Evolutionary conservation across 768 basidiomycete species (phyloP), one percentile per base, ranked within the genome.

Genomic region (Rhizopogon vulgaris): DNA sequence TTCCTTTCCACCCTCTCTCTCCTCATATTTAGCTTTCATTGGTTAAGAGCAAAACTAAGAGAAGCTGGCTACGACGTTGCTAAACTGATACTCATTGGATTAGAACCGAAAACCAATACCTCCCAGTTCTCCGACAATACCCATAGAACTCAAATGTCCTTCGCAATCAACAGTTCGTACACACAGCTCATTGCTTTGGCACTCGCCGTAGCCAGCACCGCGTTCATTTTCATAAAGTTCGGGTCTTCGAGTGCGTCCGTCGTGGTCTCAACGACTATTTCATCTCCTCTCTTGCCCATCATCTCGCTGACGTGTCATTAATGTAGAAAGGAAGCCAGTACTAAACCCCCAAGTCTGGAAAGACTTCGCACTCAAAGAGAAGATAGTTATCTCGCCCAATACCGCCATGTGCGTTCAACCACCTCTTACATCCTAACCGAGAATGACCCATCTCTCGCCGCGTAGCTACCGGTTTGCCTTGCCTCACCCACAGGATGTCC

Each of bases 381-480:
- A 95, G 71, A 84, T 82, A 42, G 73, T 81, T 60, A 77, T 98
- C 50, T 97, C 94, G 7, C 90, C 89, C 57, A 99, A 99, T 72
- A 99, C 96, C 37, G 95, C 96, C 63, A 78, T 93, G 92, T 97
- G 85, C 68, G 38, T 34, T 43, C 48, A 37, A 27, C 42, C n/a
- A 42, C 40, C 22, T 28, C 38, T 48, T 52, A 45, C 3, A 41
- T 43, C 18, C 50, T 48, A 37, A 30, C 40, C 40, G 38, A 22
- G 22, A 22, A 22, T 22, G 22, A 22, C 51, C 25, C 30, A 38
- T 39, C 28, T 52, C 34, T 15, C 45, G 10, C 41, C 40, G 48
- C 37, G 39, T 62, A 96, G 94, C 60, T 97, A 98, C 77, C 93
- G 93, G 52, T 96, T 96, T 70, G 83, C 78, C 22, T 78, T 97